phyloP scores from a whole-genome alignment of 495 filamentous ascomycete species.

The Thermothielavioides terrestris region DNA sequence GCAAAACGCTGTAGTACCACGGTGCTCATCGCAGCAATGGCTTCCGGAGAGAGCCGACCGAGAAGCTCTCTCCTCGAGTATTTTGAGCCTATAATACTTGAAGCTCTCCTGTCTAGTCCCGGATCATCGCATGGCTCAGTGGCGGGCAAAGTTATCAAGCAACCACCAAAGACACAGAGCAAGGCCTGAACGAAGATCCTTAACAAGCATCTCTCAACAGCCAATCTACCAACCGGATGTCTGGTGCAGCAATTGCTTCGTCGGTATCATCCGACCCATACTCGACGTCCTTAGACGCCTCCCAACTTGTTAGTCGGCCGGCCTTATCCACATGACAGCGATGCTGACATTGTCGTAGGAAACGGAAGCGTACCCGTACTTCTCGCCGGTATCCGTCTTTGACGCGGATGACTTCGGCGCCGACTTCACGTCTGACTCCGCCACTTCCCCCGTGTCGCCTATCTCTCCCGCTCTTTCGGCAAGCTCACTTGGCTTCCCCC shows the following conservation, averaged over 20 bases:
- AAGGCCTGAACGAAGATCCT: background rate
- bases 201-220: background rate
- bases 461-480: constrained; percentile 21
- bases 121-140: background rate
- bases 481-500: constrained; percentile 18
- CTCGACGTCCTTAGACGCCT: constrained; percentile 14
- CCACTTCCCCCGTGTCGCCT: constrained; percentile 19
- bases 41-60: constrained; percentile 1
- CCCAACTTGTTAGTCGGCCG: constrained; percentile 24
- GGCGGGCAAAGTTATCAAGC: background rate
- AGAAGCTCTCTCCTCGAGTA: background rate
- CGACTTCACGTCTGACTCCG: constrained; percentile 26
- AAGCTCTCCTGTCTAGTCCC: background rate
- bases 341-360: constrained; percentile 13
- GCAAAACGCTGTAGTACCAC: constrained; percentile 9
- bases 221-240: constrained; percentile 6
- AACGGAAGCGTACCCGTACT: constrained; percentile 17
- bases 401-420: constrained; percentile 19
- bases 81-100: constrained; percentile 9
- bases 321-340: no score
- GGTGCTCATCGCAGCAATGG: constrained; percentile 2
- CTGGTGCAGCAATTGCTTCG: constrained; percentile 8
- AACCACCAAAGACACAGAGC: constrained; percentile 1
- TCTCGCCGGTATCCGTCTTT: constrained; percentile 21
- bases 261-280: constrained; percentile 21